Percentiles rank a stretch among this genome's conserved stretches.
Conservation (phyloP, 1,284 basidiomycete genomes). For the Rhizopogon parksii region DNA sequence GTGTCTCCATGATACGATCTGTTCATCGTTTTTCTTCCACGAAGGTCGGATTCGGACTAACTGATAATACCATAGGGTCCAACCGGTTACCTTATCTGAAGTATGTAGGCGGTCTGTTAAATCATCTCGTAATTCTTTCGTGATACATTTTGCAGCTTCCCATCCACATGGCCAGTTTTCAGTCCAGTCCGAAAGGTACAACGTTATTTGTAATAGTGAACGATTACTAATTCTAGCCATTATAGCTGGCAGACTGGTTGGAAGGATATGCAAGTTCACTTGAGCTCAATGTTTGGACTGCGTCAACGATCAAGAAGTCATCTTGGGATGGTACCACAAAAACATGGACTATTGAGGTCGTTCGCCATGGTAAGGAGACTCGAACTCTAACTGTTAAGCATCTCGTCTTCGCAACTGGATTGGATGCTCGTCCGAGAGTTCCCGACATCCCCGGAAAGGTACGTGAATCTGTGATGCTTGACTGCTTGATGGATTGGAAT, state of each 20-base stretch:
- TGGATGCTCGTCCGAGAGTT: conserved; percentile 30
- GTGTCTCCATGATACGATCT: no score
- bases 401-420: conserved; percentile 35
- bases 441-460: conserved; percentile 25
- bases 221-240: not conserved
- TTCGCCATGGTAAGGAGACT: conserved; percentile 19
- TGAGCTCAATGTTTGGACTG: conserved; percentile 54
- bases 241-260: conserved; percentile 51
- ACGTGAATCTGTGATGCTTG: not conserved
- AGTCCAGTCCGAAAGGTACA: not conserved
- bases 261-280: conserved; percentile 49
- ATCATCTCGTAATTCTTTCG: no score
- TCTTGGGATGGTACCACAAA: conserved; percentile 29
- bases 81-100: no score
- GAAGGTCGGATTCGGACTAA: no score
- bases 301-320: conserved; percentile 35
- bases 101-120: not conserved
- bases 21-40: no score
- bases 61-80: no score
- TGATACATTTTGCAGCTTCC: no score
- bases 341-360: conserved; percentile 33
- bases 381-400: conserved; percentile 30
- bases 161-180: no score
- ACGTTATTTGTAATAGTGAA: no score
- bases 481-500: not conserved